These are phyloP conservation scores for Solanum corneliomulleri DNA, from an alignment of 257 asterid species.

Conservation along the genomic window DNA sequence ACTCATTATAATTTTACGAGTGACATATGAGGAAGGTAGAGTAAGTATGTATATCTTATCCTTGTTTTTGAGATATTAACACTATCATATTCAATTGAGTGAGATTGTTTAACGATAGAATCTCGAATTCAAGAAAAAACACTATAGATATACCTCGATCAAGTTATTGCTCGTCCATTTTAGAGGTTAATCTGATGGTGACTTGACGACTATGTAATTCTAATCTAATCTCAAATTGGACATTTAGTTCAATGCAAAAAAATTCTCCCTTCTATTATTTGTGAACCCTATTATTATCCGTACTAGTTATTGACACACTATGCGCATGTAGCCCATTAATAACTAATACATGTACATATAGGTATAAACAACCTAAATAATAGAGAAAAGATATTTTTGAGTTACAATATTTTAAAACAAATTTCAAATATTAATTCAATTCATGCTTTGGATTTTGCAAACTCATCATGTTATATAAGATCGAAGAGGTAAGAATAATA, in stretches of 20 bases:
- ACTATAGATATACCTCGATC: neutral
- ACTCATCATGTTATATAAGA: too few species aligned
- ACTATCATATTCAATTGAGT: too few species aligned
- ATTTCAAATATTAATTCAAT: neutral
- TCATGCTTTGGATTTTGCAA: too few species aligned
- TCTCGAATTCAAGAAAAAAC: neutral
- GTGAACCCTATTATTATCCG: neutral
- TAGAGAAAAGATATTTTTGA: too few species aligned
- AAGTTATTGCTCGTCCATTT: neutral
- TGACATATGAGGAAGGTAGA: too few species aligned
- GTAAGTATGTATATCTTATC: too few species aligned
- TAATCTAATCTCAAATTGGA: neutral
- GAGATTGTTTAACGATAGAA: too few species aligned
- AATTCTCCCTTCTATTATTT: neutral
- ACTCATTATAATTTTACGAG: too few species aligned
- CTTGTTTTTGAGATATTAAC: too few species aligned
- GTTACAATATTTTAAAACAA: too few species aligned
- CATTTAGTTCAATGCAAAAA: neutral
- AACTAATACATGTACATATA: too few species aligned
- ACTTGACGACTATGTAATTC: neutral
- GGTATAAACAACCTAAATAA: too few species aligned
- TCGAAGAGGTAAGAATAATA: fast-evolving
- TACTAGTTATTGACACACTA: neutral
- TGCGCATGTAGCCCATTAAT: neutral
- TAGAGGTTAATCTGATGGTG: neutral